These are phyloP conservation scores for Trichoderma oligosporum DNA, from an alignment of 2,329 filamentous ascomycete species.

Conservation along the genomic window DNA sequence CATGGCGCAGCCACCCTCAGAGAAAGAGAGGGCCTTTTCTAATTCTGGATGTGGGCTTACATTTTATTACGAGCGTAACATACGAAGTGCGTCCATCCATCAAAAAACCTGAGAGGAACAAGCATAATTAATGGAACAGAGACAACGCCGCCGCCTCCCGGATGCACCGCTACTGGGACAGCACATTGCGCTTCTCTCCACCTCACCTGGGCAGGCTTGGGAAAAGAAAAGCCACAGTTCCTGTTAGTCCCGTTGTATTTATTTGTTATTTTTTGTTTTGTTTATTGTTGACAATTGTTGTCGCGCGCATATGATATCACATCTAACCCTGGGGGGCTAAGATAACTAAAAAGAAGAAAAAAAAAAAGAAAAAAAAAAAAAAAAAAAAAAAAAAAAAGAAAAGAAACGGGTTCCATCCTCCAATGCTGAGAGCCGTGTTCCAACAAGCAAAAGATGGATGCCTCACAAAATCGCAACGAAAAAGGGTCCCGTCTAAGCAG, in stretches of 20 bases:
- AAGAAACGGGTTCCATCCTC: neutral
- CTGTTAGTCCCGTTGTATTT: neutral
- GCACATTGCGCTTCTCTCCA: neutral
- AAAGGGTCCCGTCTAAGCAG: neutral
- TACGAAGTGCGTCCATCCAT: conserved; percentile 11
- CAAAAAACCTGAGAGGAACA: neutral
- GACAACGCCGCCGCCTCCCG: conserved; percentile 22
- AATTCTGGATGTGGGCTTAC: conserved; percentile 34
- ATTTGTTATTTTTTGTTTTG: neutral
- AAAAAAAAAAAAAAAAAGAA: neutral
- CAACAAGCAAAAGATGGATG: conserved; percentile 9
- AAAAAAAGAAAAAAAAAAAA: neutral
- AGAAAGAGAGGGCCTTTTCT: conserved; percentile 27
- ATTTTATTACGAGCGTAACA: conserved; percentile 14
- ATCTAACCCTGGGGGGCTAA: neutral
- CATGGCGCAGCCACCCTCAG: conserved; percentile 33
- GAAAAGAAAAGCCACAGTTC: neutral
- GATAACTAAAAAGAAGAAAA: neutral
- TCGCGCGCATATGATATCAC: conserved; percentile 7
- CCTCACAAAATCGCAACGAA: neutral
- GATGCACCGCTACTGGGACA: conserved; percentile 28
- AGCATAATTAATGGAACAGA: conserved; percentile 2
- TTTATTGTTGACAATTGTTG: neutral
- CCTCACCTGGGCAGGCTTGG: neutral
- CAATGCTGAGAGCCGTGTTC: conserved; percentile 3